Base-by-base conservation (phyloP, 2,329 filamentous ascomycete species). In the Colletotrichum liaoningense region DNA sequence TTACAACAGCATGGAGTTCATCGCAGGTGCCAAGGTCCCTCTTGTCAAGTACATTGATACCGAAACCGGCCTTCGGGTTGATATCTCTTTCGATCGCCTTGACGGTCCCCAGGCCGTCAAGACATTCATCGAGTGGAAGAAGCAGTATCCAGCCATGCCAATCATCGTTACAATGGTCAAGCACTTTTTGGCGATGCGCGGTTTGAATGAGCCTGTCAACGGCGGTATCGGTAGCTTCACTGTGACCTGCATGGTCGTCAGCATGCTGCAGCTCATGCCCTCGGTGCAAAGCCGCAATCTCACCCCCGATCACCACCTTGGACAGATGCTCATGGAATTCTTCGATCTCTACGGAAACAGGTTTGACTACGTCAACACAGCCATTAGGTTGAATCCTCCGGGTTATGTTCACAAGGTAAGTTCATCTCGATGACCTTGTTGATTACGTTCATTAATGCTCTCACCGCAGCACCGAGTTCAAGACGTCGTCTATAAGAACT, bases 171-270 rank as follows among this genome's bases (percentile, higher is more conserved):
- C 95, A 0, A 81, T 98, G 30, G 89, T 99, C 83, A 99, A 99
- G 84, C 97, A 99, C 77, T 95, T 97, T 73, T 86, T 99, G 30
- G 88, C 93, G 49, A 97, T 99, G 91, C 91, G 95, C 74, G 94
- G 93, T 1, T 86, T 98, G 65, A 98, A 98, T 77, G 97, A 99
- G 82, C 95, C 97, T 4, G 93, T 94, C 54, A 94, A 92, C 74
- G 97, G 97, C 69, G 97, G 97, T 3, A 91, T 99, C 65, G 97
- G 97, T 67, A 97, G 97, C 3, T 98, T 98, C 80, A 94, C 95
- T 1, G 93, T 97, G 75, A 98, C 96, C 69, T 99, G 97, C 85
- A 87, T 99, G 75, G 94, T 98, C 6, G 94, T 97, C 72, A 97
- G 94, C 85, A 91, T 98, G 82, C 84, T 98, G 59, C 94, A 98